Percentiles rank a stretch among this genome's conserved stretches.
These are phyloP conservation scores for Scytalidium lignicola DNA, from an alignment of 2,329 filamentous ascomycete species.

Conservation along the genomic window DNA sequence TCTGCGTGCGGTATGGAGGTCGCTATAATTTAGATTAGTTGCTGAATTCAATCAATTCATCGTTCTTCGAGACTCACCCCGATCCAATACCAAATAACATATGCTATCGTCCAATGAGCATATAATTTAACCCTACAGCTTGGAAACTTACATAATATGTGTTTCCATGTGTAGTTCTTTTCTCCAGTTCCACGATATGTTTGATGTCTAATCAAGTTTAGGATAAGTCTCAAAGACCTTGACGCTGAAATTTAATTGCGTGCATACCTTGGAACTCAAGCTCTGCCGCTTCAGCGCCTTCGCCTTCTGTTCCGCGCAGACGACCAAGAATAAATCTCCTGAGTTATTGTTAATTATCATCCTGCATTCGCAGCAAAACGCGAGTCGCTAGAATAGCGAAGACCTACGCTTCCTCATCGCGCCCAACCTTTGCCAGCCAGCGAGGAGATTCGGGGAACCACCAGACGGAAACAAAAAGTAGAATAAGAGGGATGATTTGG, in stretches of 20 bases:
- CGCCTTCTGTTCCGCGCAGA: conserved; percentile 53
- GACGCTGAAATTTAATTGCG: no score
- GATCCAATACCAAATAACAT: conserved; percentile 66
- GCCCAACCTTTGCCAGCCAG: conserved; percentile 61
- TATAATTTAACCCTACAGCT: no score
- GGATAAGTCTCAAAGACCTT: no score
- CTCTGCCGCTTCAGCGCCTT: conserved; percentile 49
- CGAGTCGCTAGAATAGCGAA: no score
- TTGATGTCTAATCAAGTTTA: conserved; percentile 49
- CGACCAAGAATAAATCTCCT: conserved; percentile 59
- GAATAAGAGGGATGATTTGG: conserved; percentile 59
- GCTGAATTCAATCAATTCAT: no score
- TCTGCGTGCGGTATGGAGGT: conserved; percentile 61
- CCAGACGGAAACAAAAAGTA: conserved; percentile 52
- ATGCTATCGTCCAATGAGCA: neutral
- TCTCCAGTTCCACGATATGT: conserved; percentile 57
- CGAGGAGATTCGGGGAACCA: conserved; percentile 67
- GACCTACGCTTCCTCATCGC: conserved; percentile 63
- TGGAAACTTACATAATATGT: conserved; percentile 44
- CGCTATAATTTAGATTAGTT: conserved; percentile 27
- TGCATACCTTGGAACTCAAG: conserved; percentile 48
- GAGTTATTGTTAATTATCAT: no score
- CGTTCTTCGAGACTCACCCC: conserved; percentile 19
- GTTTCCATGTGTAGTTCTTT: conserved; percentile 43
- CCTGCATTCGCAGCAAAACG: no score